These are phyloP conservation scores for Phytophthora nicotianae DNA, from an alignment of 352 stramenopile genomes.

Conservation along the genomic window DNA sequence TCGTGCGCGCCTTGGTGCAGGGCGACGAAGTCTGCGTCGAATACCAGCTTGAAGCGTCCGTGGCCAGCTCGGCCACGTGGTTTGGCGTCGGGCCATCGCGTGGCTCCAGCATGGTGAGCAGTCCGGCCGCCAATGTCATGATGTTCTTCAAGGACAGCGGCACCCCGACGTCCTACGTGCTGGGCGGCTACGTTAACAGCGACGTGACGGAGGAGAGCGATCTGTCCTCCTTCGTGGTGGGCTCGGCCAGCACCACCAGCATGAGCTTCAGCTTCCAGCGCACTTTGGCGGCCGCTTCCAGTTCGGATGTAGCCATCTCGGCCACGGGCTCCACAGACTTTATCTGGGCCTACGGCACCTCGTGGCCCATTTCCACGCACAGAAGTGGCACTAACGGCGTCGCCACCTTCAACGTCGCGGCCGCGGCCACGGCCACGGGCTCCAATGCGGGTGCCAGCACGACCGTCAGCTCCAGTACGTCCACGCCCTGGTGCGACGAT, in stretches of 20 bases:
- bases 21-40: constrained; percentile 70
- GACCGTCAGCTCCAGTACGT: constrained; percentile 29
- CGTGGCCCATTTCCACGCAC: constrained; percentile 67
- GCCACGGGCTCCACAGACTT: constrained; percentile 41
- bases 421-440: constrained; percentile 18
- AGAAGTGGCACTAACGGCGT: constrained; percentile 51
- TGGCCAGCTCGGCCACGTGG: constrained; percentile 51
- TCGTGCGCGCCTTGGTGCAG: constrained; percentile 60
- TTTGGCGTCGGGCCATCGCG: constrained; percentile 64
- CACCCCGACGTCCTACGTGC: constrained; percentile 47
- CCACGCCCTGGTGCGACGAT: constrained; percentile 46
- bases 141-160: constrained; percentile 59
- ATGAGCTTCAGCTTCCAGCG: constrained; percentile 82
- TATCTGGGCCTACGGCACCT: constrained; percentile 77
- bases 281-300: constrained; percentile 49
- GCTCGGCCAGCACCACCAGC: constrained; percentile 36
- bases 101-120: constrained; percentile 66
- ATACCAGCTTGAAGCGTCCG: constrained; percentile 53
- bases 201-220: constrained; percentile 49
- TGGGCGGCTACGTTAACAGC: constrained; percentile 56
- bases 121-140: constrained; percentile 71
- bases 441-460: constrained; percentile 23
- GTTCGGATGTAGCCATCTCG: constrained; percentile 56
- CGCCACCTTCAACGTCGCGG: constrained; percentile 57
- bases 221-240: constrained; percentile 48